These are phyloP conservation scores for Plantago ovata DNA, from an alignment of 257 asterid genomes.

Conservation along the genomic window DNA sequence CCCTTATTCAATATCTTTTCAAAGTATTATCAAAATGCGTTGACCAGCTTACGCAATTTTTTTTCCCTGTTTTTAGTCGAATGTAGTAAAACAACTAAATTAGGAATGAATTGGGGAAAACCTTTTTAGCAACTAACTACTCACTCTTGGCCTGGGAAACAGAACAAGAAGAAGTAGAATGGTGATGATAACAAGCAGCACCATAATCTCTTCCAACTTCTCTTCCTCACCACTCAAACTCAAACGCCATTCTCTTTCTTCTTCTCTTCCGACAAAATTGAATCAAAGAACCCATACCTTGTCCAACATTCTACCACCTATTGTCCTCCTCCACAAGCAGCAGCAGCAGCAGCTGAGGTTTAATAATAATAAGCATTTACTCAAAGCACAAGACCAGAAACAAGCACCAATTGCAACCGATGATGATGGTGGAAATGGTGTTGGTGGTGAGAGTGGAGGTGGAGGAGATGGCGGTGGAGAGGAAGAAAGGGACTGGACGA, in stretches of 20 bases:
- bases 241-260: conserved; percentile 12
- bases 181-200: conserved; percentile 45
- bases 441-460: not conserved
- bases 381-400: conserved; percentile 34
- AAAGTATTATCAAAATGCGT: too few relatives aligned
- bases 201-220: conserved; percentile 27
- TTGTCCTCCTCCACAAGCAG: conserved; percentile 6
- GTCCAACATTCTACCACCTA: conserved; percentile 20
- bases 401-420: conserved; percentile 34
- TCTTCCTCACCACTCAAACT: conserved; percentile 30
- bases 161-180: too few relatives aligned
- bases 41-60: too few relatives aligned
- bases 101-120: too few relatives aligned
- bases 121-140: too few relatives aligned
- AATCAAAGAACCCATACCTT: not conserved
- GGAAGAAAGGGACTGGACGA: conserved; percentile 68
- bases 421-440: conserved; percentile 19
- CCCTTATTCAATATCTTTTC: too few relatives aligned
- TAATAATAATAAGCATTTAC: conserved; percentile 31
- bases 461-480: conserved; percentile 31
- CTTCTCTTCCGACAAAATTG: conserved; percentile 9
- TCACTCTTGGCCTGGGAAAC: too few relatives aligned
- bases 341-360: not conserved
- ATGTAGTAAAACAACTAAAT: too few relatives aligned
- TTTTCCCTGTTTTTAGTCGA: too few relatives aligned